phyloP scores from a whole-genome alignment of 2,329 filamentous ascomycete genomes.

The Fusarium globosum region DNA sequence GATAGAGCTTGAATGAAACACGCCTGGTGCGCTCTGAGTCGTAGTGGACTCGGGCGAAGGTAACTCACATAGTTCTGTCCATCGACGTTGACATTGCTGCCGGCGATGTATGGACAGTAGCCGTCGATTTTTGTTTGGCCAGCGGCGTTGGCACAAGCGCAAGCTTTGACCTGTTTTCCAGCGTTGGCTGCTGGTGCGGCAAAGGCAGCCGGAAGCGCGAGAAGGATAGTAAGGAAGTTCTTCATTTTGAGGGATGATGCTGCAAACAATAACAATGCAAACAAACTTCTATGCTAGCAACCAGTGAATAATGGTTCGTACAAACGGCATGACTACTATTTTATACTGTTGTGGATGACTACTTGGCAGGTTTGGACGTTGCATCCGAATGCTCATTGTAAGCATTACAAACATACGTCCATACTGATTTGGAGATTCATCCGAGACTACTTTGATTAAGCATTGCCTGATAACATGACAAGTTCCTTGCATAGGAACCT shows the following conservation, averaged over 20 bases:
- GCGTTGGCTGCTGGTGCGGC: not conserved
- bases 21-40: fast-evolving
- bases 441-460: not conserved
- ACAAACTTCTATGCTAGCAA: not conserved
- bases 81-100: not conserved
- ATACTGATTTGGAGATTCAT: not conserved
- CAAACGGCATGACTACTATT: fast-evolving
- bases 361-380: not conserved
- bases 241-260: not conserved
- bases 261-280: fast-evolving
- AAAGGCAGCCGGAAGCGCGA: not conserved
- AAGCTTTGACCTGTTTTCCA: not conserved
- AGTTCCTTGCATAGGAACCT: not conserved
- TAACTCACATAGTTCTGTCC: not conserved
- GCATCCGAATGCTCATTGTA: fast-evolving
- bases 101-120: not conserved
- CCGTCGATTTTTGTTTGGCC: not conserved
- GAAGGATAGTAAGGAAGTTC: not conserved
- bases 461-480: not conserved
- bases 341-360: fast-evolving
- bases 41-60: fast-evolving
- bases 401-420: not conserved
- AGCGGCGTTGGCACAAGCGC: not conserved
- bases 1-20: fast-evolving
- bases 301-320: fast-evolving